These are phyloP conservation scores for Tausonia pullulans DNA, from an alignment of 1,284 basidiomycete genomes.

Conservation along the genomic window DNA sequence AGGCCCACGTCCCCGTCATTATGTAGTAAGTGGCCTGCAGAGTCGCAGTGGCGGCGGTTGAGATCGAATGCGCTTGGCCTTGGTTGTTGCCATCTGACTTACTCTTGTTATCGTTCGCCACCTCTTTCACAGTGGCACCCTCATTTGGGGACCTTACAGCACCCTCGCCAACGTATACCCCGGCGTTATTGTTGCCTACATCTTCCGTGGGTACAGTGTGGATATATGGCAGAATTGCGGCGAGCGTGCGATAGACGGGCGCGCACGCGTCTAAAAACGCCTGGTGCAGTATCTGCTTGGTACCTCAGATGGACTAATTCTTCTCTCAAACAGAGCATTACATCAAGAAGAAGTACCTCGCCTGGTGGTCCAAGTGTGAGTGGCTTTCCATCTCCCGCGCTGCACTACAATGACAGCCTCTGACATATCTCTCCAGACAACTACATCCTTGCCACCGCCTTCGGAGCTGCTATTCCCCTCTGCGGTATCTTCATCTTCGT, in stretches of 20 bases:
- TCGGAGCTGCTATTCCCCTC: conserved; percentile 12
- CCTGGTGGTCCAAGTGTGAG: conserved; percentile 18
- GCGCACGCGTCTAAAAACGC: not conserved
- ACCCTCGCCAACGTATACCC: conserved; percentile 58
- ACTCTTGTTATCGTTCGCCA: not conserved
- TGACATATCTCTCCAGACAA: conserved; percentile 11
- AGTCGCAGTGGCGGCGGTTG: not conserved
- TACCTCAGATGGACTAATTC: too few species aligned
- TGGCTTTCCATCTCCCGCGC: not conserved
- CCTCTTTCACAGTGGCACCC: not conserved
- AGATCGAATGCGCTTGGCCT: too few species aligned
- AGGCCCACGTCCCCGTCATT: conserved; percentile 71
- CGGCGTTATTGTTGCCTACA: conserved; percentile 75
- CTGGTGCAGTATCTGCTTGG: too few species aligned
- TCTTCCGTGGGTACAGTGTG: conserved; percentile 48
- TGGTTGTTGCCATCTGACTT: not conserved
- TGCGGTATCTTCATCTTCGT: conserved; percentile 19
- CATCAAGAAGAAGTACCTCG: conserved; percentile 19
- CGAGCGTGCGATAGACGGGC: conserved; percentile 6
- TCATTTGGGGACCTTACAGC: conserved; percentile 12
- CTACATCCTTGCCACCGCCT: conserved; percentile 18
- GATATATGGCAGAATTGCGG: too few species aligned
- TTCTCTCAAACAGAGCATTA: conserved; percentile 7
- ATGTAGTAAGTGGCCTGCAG: not conserved
- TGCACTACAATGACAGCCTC: not conserved